Percentiles rank a stretch among this genome's conserved stretches.
phyloP scores from a whole-genome alignment of 768 basidiomycete species.

The Amylocystis lapponica region DNA sequence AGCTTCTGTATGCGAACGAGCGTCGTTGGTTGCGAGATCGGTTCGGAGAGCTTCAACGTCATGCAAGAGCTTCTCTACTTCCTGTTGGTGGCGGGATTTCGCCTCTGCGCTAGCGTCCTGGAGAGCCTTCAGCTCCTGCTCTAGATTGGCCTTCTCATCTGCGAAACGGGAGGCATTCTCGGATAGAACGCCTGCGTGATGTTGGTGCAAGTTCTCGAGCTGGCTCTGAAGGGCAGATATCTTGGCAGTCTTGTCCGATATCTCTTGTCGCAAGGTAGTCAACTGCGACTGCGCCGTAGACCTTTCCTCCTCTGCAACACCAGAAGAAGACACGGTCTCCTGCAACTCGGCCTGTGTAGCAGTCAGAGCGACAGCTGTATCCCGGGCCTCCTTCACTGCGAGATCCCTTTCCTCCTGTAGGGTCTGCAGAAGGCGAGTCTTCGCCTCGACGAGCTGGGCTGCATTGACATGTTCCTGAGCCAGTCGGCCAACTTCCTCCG shows the following conservation, averaged over 20 bases:
- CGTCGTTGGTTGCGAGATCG: slow-evolving; percentile 9
- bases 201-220: slow-evolving; percentile 3
- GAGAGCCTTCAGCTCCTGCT: slow-evolving; percentile 1
- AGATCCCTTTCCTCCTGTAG: slow-evolving; percentile 1
- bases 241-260: not conserved
- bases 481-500: not conserved
- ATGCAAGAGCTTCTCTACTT: slow-evolving; percentile 2
- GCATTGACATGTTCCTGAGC: slow-evolving; percentile 2
- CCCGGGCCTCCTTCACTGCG: not conserved
- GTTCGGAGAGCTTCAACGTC: slow-evolving; percentile 13
- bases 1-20: slow-evolving; percentile 8
- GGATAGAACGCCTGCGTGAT: slow-evolving; percentile 5
- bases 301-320: slow-evolving; percentile 6
- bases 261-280: not conserved
- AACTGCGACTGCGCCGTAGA: slow-evolving; percentile 3
- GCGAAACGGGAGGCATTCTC: slow-evolving; percentile 5
- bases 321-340: not conserved
- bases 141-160: not conserved
- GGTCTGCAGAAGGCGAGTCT: not conserved
- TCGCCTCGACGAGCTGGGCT: slow-evolving; percentile 1
- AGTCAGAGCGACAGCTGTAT: slow-evolving; percentile 1
- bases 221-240: slow-evolving; percentile 7
- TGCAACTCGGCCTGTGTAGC: slow-evolving; percentile 6
- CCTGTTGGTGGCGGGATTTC: slow-evolving; percentile 5
- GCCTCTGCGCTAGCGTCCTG: slow-evolving; percentile 12